These are phyloP conservation scores for Guillardia theta DNA, from an alignment of 78 protist species.

Conservation along the genomic window DNA sequence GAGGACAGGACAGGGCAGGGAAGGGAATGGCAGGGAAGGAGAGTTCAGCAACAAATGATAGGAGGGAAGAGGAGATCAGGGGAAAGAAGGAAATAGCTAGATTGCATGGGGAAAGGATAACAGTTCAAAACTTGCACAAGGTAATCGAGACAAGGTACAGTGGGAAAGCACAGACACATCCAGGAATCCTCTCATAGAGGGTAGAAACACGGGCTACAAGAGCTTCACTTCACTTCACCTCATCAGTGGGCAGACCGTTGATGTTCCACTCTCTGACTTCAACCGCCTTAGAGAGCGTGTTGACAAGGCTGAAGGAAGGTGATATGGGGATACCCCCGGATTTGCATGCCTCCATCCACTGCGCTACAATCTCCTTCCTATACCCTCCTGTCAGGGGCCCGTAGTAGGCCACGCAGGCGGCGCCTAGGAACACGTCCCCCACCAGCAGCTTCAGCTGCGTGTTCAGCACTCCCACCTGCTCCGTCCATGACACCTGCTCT, in stretches of 20 bases:
- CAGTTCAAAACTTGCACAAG: too few relatives aligned
- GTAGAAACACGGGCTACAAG: too few relatives aligned
- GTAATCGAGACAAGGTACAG: too few relatives aligned
- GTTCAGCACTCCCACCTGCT: background rate
- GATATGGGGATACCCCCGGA: background rate
- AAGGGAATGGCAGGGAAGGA: too few relatives aligned
- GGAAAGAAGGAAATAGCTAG: too few relatives aligned
- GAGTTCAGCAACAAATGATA: too few relatives aligned
- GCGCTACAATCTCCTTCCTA: conserved; percentile 46
- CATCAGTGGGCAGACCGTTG: conserved; percentile 76
- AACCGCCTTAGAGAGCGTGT: conserved; percentile 66
- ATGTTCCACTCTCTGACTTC: conserved; percentile 70
- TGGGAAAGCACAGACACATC: too few relatives aligned
- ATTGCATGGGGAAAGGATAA: too few relatives aligned
- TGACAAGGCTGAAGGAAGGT: conserved; percentile 28
- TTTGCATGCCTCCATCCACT: conserved; percentile 45
- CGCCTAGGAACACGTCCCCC: conserved; percentile 73
- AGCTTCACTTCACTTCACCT: too few relatives aligned
- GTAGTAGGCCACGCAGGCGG: conserved; percentile 74
- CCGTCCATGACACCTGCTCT: background rate
- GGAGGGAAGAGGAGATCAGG: too few relatives aligned
- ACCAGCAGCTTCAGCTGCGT: conserved; percentile 39
- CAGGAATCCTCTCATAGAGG: too few relatives aligned
- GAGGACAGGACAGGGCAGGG: too few relatives aligned
- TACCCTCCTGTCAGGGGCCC: conserved; percentile 75